A percentile compares a stretch with the other conserved stretches of the same genome.
phyloP scores from a whole-genome alignment of 1,139 yeast species.

The Taphrina wiesneri region DNA sequence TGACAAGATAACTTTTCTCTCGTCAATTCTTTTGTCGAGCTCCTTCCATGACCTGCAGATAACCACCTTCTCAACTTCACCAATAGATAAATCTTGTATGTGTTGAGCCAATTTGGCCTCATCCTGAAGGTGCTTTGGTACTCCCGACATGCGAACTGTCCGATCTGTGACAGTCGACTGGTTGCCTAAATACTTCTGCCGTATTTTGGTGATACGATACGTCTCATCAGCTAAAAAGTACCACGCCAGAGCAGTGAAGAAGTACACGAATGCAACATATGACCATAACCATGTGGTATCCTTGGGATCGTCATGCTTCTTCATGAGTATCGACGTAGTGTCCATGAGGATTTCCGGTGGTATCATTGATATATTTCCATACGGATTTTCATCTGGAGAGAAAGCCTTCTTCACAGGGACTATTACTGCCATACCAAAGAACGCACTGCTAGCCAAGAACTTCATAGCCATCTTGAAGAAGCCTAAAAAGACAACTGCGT shows the following conservation, averaged over 20 bases:
- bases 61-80: constrained; percentile 71
- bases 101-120: constrained; percentile 68
- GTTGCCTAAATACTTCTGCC: constrained; percentile 81
- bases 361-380: constrained; percentile 20
- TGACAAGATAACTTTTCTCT: constrained; percentile 57
- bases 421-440: constrained; percentile 65
- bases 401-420: constrained; percentile 72
- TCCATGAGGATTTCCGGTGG: neutral
- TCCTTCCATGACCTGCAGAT: constrained; percentile 84
- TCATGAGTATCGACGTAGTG: neutral
- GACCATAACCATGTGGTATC: constrained; percentile 59
- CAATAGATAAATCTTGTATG: constrained; percentile 75
- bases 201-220: constrained; percentile 64
- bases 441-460: constrained; percentile 57
- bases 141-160: constrained; percentile 84
- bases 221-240: constrained; percentile 68
- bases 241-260: constrained; percentile 71
- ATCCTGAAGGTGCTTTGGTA: constrained; percentile 78
- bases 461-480: constrained; percentile 77
- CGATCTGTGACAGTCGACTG: constrained; percentile 92
- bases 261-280: constrained; percentile 82
- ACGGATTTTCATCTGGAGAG: constrained; percentile 36
- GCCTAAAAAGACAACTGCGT: constrained; percentile 82
- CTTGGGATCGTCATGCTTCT: constrained; percentile 34
- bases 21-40: constrained; percentile 63